These are phyloP conservation scores for Ambrosiella xylebori DNA, from an alignment of 2,329 filamentous ascomycete genomes.

Conservation along the genomic window DNA sequence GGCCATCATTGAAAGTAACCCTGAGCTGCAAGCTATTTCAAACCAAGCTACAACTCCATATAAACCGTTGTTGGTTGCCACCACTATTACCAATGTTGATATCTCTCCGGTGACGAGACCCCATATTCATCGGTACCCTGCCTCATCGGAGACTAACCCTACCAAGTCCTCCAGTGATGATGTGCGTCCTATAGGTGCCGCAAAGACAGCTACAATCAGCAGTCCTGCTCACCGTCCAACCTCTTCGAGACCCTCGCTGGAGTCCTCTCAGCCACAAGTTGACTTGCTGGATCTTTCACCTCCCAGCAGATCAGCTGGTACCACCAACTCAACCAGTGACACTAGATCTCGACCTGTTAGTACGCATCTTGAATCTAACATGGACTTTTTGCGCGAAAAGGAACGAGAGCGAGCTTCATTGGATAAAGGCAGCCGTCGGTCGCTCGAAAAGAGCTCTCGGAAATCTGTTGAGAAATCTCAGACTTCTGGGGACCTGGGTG, in stretches of 20 bases:
- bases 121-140: slow-evolving; percentile 26
- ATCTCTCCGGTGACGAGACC: slow-evolving; percentile 11
- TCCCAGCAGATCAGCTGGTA: slow-evolving; percentile 22
- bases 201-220: slow-evolving; percentile 5
- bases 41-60: slow-evolving; percentile 19
- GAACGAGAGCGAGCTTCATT: slow-evolving; percentile 28
- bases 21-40: slow-evolving; percentile 41
- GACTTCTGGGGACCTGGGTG: slow-evolving; percentile 6
- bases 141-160: slow-evolving; percentile 12
- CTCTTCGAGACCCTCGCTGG: slow-evolving; percentile 49
- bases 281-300: slow-evolving; percentile 40
- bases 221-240: slow-evolving; percentile 24
- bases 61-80: slow-evolving; percentile 26
- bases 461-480: slow-evolving; percentile 9
- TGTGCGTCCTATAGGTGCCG: slow-evolving; percentile 1
- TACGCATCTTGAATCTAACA: slow-evolving; percentile 64
- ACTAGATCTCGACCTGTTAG: slow-evolving; percentile 56
- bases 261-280: slow-evolving; percentile 47
- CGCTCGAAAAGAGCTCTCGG: slow-evolving; percentile 10
- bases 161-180: slow-evolving; percentile 1
- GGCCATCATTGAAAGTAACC: slow-evolving; percentile 44
- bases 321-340: slow-evolving; percentile 28
- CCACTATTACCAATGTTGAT: slow-evolving; percentile 51
- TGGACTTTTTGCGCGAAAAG: slow-evolving; percentile 66
- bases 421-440: slow-evolving; percentile 8